Base-by-base conservation (phyloP, 2,329 filamentous ascomycete species). In the Metarhizium sp. region DNA sequence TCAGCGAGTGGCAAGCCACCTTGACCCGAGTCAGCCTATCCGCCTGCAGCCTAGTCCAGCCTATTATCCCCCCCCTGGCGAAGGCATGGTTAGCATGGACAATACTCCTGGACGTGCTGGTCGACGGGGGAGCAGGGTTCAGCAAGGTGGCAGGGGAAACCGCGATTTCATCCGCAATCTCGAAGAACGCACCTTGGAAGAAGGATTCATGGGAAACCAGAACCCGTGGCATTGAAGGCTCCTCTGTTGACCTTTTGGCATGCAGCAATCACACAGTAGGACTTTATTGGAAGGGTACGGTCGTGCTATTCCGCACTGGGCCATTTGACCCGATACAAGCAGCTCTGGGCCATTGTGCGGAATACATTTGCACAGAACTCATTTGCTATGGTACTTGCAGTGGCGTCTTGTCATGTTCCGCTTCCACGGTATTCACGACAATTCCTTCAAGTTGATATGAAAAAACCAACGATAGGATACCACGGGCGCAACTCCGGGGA, bases 11-110 rank as follows among this genome's bases (percentile, higher is more conserved):
- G 94, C 94, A 46, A 96, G 91, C 68, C 92, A 97, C 71, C 81
- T 99, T 48, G 94, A 99, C 66, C 94, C 94, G 2, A 97, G 85
- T 63, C 89, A 92, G 58, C 94, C 94, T 0, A 97, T 99, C 64
- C 84, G 94, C 51, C 73, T 97, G 55, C 94, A 99, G 68, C 94
- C 94, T 2, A 96, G 91, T 63, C 94, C 94, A 5, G 94, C 94
- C 2, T 99, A 99, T 71, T 99, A 97, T 64, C 94, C 94, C 11
- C 94, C 94, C 20, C 89, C 92, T 2, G 85, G 88, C 6, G 92
- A 97, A 61, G 89, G 90, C 10, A 85, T 90, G 63, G 79, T 83
- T 20, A 73, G 78, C 8, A 82, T 88, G 58, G 80, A 85, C 51
- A 81, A 80, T 57, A 76, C 82, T 29, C 66, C 77, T 50, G 69